Base-by-base conservation (phyloP, 2,329 filamentous ascomycete species). In the Colletotrichum salicis region DNA sequence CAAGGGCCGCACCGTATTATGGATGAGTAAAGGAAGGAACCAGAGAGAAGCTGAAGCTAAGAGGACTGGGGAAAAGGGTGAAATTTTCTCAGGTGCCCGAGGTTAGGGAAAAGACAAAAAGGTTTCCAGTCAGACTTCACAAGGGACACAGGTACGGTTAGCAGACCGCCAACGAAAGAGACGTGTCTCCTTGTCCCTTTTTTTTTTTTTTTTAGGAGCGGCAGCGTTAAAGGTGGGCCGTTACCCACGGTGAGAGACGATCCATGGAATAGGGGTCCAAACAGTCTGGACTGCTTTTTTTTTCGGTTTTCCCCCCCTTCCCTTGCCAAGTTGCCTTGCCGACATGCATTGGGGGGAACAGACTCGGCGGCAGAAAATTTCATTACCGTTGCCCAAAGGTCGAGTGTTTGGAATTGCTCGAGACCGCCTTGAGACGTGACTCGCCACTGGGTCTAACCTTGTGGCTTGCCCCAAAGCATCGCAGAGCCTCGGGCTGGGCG, bases 191-290 rank as follows among this genome's bases (percentile, higher is more conserved):
- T 68, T 51, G 48, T 64, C 19, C 54, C 54, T 24, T 54, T 54
- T 57, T 56, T 71, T 24, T 54, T 54, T 57, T 56, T 71, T 63
- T 63, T 63, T 37, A 55, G n/a, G 35, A 67, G 58, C 69, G 27
- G 37, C n/a, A 59, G 54, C 54, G 57, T 62, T 35, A 54, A 41
- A 57, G 41, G 68, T 61, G 64, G 64, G 65, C 51, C 59, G 24
- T 27, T 24, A 45, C 56, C 45, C 54, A 54, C 15, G 58, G 37
- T 59, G 48, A 68, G 65, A 48, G 65, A 51, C 59, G 55, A 72
- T 64, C 60, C 70, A 48, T 24, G 55, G 37, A 72, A 72, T 72
- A 72, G 70, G 70, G 70, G 70, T 72, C 70, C 70, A 69, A 64
- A 51, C 11, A 51, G 58, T 48, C 48, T 59, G 48, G 69, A 27